A percentile compares a stretch with the other conserved stretches of the same genome.
These are phyloP conservation scores for Ganoderma sinense DNA, from an alignment of 1,284 basidiomycete genomes.

Conservation along the genomic window DNA sequence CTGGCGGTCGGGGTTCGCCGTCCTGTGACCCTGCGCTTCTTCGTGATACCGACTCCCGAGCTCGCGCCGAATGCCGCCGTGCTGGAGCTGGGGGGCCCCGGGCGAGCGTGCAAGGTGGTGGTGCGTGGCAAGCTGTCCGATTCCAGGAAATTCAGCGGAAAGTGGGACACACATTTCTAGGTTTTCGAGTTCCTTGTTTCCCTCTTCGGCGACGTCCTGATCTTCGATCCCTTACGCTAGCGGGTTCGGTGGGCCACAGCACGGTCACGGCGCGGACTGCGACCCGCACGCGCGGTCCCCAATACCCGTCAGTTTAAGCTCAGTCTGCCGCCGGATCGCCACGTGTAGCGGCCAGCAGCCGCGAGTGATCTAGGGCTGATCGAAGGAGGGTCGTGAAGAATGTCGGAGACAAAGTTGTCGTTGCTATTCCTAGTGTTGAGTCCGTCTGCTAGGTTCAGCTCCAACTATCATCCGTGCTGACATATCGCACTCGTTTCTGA, in stretches of 20 bases:
- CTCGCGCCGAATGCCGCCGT: constrained; percentile 29
- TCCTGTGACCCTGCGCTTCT: constrained; percentile 32
- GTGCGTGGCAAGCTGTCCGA: background rate
- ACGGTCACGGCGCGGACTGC: constrained; percentile 11
- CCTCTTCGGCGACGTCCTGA: constrained; percentile 1
- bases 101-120: background rate
- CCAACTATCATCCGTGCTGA: background rate
- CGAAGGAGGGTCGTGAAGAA: background rate
- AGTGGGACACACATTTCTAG: background rate
- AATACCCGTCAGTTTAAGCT: background rate
- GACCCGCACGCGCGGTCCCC: constrained; percentile 23
- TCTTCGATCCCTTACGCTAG: constrained; percentile 5
- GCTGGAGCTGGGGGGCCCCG: background rate
- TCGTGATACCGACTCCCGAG: constrained; percentile 25
- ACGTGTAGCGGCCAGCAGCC: constrained; percentile 7
- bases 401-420: background rate
- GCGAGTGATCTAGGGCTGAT: background rate
- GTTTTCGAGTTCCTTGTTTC: background rate
- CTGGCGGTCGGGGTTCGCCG: constrained; percentile 34
- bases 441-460: background rate
- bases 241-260: background rate
- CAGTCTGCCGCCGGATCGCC: constrained; percentile 25
- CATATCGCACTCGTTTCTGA: background rate
- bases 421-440: background rate
- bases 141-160: constrained; percentile 3